phyloP scores from a whole-genome alignment of 129 eudicot species.

The Flaveria brownii region DNA sequence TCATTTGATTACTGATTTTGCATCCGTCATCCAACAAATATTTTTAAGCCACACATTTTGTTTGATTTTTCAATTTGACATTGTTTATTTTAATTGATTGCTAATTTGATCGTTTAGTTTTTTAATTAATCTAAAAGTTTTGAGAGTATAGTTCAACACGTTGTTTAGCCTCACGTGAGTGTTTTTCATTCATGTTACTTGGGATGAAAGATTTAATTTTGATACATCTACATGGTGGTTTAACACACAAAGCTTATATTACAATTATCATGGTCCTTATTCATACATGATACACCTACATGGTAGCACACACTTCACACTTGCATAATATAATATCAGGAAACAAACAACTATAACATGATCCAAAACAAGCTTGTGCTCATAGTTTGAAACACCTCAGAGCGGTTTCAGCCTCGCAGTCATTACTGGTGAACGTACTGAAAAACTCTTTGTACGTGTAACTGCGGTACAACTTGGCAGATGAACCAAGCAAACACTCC shows the following conservation, averaged over 20 bases:
- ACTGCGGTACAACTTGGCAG: slow-evolving; percentile 31
- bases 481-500: background rate
- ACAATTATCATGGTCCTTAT: background rate
- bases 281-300: background rate
- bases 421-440: slow-evolving; percentile 30
- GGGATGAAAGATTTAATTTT: too few species aligned
- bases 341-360: background rate
- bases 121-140: too few species aligned
- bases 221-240: too few species aligned
- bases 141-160: too few species aligned
- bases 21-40: too few species aligned
- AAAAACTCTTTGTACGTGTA: slow-evolving; percentile 54
- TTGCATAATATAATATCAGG: background rate
- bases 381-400: slow-evolving; percentile 33
- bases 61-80: too few species aligned
- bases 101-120: too few species aligned
- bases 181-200: too few species aligned
- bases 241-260: background rate
- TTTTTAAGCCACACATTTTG: too few species aligned
- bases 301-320: background rate
- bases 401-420: slow-evolving; percentile 45
- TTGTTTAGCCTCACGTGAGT: too few species aligned
- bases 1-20: too few species aligned
- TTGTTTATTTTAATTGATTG: too few species aligned
- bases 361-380: background rate